Base-by-base conservation (phyloP, 805 yeast genomes). In the Candida namnaoensis region DNA sequence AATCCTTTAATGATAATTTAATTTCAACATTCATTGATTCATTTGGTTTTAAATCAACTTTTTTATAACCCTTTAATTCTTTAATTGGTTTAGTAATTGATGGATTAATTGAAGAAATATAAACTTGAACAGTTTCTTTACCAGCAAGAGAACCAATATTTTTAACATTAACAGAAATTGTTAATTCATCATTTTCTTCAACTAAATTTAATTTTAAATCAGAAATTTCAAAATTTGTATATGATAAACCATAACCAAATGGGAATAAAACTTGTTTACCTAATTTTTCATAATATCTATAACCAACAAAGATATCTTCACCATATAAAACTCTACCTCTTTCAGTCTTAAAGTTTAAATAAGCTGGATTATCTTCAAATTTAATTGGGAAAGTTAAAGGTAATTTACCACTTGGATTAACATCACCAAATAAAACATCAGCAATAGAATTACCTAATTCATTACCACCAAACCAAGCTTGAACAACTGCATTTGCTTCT, bases 241-340 rank as follows among this genome's bases (percentile, higher is more conserved):
- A 80, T 2, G 85, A 78, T 46, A 78, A 65, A 38, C 85, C 85
- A 49, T 57, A 67, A 5, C 85, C 85, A 57, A 80, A 80, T 36
- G 83, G 79, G 64, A 70, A 79, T 38, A 71, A 62, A 5, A 74
- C 77, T 26, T 65, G 65, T 35, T 57, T 60, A 46, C 70, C 66
- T 33, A 62, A 53, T 56, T 72, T 72, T 51, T 80, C 84, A 57
- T 75, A 80, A 61, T 61, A 76, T 44, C 77, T 64, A 63, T 80
- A 78, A 19, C 85, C 86, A 40, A 79, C 74, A 54, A 66, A 79
- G 37, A 80, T 72, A 52, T 78, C 83, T 56, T 80, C 87, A 44
- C 85, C 83, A 49, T 80, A 80, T 42, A 72, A 51, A 30, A 71
- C 75, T 40, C 70, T 60, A 36, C 83, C 82, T 51, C 67, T 66